phyloP scores from a whole-genome alignment of 1,284 basidiomycete genomes.

The Chalciporus piperatoides region DNA sequence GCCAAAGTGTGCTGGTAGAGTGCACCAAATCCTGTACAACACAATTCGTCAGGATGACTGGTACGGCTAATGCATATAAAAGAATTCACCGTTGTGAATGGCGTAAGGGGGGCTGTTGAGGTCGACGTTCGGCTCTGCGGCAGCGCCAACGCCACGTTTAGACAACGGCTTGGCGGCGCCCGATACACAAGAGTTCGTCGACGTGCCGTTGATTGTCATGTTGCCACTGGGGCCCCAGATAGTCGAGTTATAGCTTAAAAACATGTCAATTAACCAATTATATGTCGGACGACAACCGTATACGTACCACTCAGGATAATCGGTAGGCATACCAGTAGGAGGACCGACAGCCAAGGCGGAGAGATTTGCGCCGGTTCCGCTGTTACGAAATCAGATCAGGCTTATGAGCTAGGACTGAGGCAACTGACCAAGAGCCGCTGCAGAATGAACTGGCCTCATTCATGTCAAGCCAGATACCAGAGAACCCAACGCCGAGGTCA shows the following conservation, averaged over 20 bases:
- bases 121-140: slow-evolving; percentile 42
- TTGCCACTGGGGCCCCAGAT: slow-evolving; percentile 70
- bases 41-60: not conserved
- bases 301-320: slow-evolving; percentile 60
- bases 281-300: not conserved
- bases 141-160: slow-evolving; percentile 37
- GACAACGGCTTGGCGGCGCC: slow-evolving; percentile 5
- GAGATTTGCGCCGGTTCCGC: slow-evolving; percentile 53
- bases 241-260: slow-evolving; percentile 56
- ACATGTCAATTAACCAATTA: not conserved
- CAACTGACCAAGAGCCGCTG: slow-evolving; percentile 54
- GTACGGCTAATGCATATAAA: not conserved
- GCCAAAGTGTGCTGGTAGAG: slow-evolving; percentile 32
- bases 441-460: slow-evolving; percentile 68
- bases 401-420: not conserved
- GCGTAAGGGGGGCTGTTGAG: slow-evolving; percentile 62
- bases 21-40: slow-evolving; percentile 20
- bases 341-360: slow-evolving; percentile 38
- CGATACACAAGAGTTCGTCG: slow-evolving; percentile 44
- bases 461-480: slow-evolving; percentile 78
- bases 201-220: slow-evolving; percentile 63
- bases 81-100: slow-evolving; percentile 60
- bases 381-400: slow-evolving; percentile 20
- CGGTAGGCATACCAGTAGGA: slow-evolving; percentile 45
- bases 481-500: slow-evolving; percentile 53